A percentile compares a stretch with the other conserved stretches of the same genome.
phyloP scores from a whole-genome alignment of 2,329 filamentous ascomycete species.

The Trichoderma gracile region DNA sequence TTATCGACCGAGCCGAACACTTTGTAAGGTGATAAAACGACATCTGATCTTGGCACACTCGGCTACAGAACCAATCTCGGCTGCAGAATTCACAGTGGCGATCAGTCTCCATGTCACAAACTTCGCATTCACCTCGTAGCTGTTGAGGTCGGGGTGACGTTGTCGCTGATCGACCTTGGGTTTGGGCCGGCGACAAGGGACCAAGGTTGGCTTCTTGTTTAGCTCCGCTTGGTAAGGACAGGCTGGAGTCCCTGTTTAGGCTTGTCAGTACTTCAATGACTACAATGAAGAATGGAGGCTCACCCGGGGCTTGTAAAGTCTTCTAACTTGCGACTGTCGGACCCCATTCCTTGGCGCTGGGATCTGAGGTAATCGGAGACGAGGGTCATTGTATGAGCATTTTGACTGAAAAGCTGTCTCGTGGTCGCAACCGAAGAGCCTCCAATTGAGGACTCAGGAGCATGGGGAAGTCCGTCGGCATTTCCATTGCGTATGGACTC shows the following conservation, averaged over 20 bases:
- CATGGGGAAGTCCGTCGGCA: background rate
- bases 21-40: background rate
- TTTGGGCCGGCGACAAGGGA: background rate
- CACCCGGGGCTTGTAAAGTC: background rate
- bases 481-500: background rate
- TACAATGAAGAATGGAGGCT: background rate
- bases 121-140: background rate
- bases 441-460: background rate
- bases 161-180: background rate
- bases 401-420: background rate
- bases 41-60: background rate
- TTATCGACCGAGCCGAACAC: constrained; percentile 6
- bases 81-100: constrained; percentile 2
- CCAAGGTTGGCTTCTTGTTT: background rate
- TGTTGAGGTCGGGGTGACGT: background rate
- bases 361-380: background rate
- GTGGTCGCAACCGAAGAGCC: constrained; percentile 1
- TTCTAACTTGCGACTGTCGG: background rate
- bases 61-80: background rate
- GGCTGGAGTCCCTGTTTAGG: background rate
- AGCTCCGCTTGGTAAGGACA: background rate
- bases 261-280: background rate
- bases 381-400: background rate
- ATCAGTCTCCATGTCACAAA: background rate
- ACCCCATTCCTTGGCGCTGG: background rate